Base-by-base conservation (phyloP, 352 stramenopile genomes). In the Globisporangium spinosum region DNA sequence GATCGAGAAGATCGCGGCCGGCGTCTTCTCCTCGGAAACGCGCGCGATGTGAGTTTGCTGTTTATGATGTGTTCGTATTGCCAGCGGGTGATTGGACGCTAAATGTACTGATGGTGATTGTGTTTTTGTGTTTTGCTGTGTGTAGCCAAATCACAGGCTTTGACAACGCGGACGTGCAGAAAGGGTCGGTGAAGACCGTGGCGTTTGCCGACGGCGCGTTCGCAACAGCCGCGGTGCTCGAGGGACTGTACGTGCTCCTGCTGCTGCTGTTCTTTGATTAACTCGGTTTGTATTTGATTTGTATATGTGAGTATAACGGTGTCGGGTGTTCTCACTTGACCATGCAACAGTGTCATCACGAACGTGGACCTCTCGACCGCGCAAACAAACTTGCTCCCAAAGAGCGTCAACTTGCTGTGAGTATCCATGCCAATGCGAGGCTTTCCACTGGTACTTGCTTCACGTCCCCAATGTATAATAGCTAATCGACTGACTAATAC, bases 101-200 rank as follows among this genome's bases (percentile, higher is more conserved):
- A 27, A 51, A 22, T 51, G 43, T 7, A 58, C 20, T 64, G 32
- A 25, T 71, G 32, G 23, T 70, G 67, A 34, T 2, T 58, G 23
- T 56, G 4, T 3, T 22, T 45, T 22, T 45, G 25, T 65, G 49
- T 56, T 57, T 17, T 17, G 8, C 32, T 54, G 35, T 59, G 64
- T 78, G 54, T 32, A 91, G 83, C 58, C 85, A 93, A 70, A 85
- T 93, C 67, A 90, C 83, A 55, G 85, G 85, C 2, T 91, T 87
- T 66, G 80, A 89, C 58, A 74, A 69, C 29, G 72, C 70, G 0
- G 70, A 78, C 25, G 73, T 89, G 49, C 72, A 83, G 58, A 93
- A 91, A 67, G 85, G 80, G 3, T 80, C 81, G 0, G 67, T 80
- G 23, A 90, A 89, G 76, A 72, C 58, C 1, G 72, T 93, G 12